A percentile compares a stretch with the other conserved stretches of the same genome.
These are phyloP conservation scores for Blepharisma japonicum DNA, from an alignment of 73 alveolate genomes.

Conservation along the genomic window DNA sequence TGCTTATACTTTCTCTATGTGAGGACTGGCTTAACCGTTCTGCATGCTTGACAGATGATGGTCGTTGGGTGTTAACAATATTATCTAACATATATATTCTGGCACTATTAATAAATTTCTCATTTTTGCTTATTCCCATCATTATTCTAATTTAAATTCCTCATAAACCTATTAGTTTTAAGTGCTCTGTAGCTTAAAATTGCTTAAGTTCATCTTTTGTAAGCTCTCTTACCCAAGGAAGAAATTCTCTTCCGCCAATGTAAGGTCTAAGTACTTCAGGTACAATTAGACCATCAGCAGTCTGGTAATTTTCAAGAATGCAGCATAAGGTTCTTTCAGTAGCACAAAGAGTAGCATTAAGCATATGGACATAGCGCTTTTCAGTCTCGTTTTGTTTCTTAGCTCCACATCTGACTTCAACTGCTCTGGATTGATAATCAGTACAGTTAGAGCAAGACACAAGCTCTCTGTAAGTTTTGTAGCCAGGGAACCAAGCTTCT, in stretches of 20 bases:
- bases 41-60: too few relatives aligned
- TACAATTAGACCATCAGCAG: constrained; percentile 89
- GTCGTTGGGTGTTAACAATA: too few relatives aligned
- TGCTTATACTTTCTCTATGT: too few relatives aligned
- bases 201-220: background rate
- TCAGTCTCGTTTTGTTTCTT: constrained; percentile 69
- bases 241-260: constrained; percentile 81
- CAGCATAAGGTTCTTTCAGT: constrained; percentile 97
- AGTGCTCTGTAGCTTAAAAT: constrained; percentile 11
- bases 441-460: constrained; percentile 99
- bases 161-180: too few relatives aligned
- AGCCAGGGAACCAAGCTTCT: constrained; percentile 99
- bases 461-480: constrained; percentile 88
- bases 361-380: constrained; percentile 94
- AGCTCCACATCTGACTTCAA: constrained; percentile 75
- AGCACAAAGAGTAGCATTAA: constrained; percentile 98
- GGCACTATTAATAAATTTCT: too few relatives aligned
- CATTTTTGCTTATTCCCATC: too few relatives aligned
- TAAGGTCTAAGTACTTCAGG: constrained; percentile 91
- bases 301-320: constrained; percentile 96
- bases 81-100: too few relatives aligned
- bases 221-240: constrained; percentile 49
- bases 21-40: too few relatives aligned
- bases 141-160: too few relatives aligned
- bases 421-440: constrained; percentile 96